Percentiles rank a stretch among this genome's conserved stretches.
Conservation (phyloP, 345 rosid species). For the Eutrema yunnanense region DNA sequence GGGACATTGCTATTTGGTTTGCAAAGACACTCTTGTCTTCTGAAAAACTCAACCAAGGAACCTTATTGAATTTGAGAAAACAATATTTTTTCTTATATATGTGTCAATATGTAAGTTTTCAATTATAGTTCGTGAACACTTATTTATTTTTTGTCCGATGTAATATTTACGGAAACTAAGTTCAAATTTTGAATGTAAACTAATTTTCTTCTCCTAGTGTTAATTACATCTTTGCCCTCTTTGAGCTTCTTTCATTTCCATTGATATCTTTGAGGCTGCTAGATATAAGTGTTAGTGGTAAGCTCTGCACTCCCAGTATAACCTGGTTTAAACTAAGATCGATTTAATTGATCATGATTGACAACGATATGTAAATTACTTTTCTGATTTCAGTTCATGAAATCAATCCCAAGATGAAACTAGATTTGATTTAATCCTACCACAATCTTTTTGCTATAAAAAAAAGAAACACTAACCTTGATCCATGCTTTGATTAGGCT, state of each 20-base stretch:
- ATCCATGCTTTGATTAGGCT: too few relatives aligned
- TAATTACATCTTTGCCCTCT: background rate
- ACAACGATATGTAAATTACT: too few relatives aligned
- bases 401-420: too few relatives aligned
- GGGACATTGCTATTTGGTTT: conserved; percentile 97
- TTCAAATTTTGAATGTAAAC: background rate
- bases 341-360: too few relatives aligned
- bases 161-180: background rate
- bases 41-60: conserved; percentile 57
- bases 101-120: conserved; percentile 18
- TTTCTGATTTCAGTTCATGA: too few relatives aligned
- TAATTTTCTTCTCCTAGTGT: conserved; percentile 2
- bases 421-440: too few relatives aligned
- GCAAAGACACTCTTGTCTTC: conserved; percentile 81
- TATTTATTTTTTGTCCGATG: background rate
- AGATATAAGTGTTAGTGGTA: too few relatives aligned
- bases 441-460: too few relatives aligned
- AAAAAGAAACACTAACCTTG: too few relatives aligned
- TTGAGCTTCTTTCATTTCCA: background rate
- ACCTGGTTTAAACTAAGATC: too few relatives aligned
- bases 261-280: background rate
- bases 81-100: background rate
- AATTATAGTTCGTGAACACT: background rate
- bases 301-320: too few relatives aligned
- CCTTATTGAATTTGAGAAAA: conserved; percentile 25